Percentiles rank a stretch among this genome's conserved stretches.
Conservation (phyloP, 2,329 filamentous ascomycete genomes). For the Cytospora leucostoma region DNA sequence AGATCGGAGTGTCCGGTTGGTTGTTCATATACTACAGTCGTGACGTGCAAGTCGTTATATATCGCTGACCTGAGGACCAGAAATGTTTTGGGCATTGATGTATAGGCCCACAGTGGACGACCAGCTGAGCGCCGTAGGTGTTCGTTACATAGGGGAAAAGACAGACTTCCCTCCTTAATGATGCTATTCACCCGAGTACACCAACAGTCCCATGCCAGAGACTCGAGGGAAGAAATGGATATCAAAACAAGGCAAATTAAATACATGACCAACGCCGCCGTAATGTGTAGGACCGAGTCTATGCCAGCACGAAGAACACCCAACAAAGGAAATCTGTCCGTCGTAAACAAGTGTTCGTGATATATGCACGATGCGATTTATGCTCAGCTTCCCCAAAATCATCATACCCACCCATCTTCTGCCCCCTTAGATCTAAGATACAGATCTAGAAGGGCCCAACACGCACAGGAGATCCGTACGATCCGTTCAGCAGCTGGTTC, state of each 20-base stretch:
- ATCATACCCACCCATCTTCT: not conserved
- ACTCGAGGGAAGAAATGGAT: slow-evolving; percentile 23
- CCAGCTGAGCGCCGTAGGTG: slow-evolving; percentile 1
- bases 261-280: slow-evolving; percentile 20
- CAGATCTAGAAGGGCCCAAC: slow-evolving; percentile 62
- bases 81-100: not conserved
- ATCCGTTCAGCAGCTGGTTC: slow-evolving; percentile 62
- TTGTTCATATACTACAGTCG: not conserved
- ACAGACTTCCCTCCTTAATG: slow-evolving; percentile 5
- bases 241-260: slow-evolving; percentile 24
- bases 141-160: slow-evolving; percentile 18
- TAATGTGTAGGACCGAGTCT: slow-evolving; percentile 27
- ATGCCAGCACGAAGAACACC: slow-evolving; percentile 23
- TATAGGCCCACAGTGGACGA: not conserved
- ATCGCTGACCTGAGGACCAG: not conserved
- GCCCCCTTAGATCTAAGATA: not conserved
- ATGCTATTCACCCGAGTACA: slow-evolving; percentile 17
- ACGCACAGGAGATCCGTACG: slow-evolving; percentile 60
- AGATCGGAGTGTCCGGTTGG: not conserved
- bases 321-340: slow-evolving; percentile 6
- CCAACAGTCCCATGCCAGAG: slow-evolving; percentile 20
- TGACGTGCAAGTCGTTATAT: not conserved
- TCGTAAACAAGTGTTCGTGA: slow-evolving; percentile 4
- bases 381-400: not conserved
- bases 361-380: not conserved